Percentiles rank a stretch among this genome's conserved stretches.
Conservation (phyloP, 495 filamentous ascomycete species). For the Xylaria intraflava region DNA sequence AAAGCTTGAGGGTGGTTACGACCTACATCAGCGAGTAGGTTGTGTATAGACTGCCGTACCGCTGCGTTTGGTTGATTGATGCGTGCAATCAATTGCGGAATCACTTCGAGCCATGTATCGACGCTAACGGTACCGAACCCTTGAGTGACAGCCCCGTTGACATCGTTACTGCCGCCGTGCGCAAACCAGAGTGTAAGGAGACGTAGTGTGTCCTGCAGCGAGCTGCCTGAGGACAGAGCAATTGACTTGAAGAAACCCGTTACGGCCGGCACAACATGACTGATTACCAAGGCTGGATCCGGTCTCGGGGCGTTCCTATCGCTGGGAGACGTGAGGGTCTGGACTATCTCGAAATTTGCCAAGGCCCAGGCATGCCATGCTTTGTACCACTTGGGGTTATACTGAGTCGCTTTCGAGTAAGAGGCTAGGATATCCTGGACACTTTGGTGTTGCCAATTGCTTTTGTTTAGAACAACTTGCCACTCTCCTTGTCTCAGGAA, state of each 20-base stretch:
- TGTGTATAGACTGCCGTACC: constrained; percentile 84
- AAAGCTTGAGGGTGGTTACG: constrained; percentile 93
- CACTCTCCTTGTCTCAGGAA: constrained; percentile 94
- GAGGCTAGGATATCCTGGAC: constrained; percentile 72
- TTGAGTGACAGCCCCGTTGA: constrained; percentile 78
- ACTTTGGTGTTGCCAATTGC: constrained; percentile 79
- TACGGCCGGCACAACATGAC: constrained; percentile 90
- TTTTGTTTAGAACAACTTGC: constrained; percentile 72
- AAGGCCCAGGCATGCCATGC: constrained; percentile 99
- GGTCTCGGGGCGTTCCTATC: constrained; percentile 52
- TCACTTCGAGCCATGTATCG: constrained; percentile 97
- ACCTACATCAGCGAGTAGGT: constrained; percentile 83
- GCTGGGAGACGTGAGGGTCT: constrained; percentile 57
- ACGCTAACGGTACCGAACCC: constrained; percentile 87
- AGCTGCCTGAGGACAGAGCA: constrained; percentile 79
- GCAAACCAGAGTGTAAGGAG: constrained; percentile 94
- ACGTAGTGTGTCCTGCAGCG: constrained; percentile 88
- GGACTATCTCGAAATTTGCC: constrained; percentile 97
- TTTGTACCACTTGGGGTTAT: constrained; percentile 93
- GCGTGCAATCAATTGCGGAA: constrained; percentile 91
- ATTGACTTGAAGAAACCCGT: constrained; percentile 95
- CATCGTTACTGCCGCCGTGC: constrained; percentile 80
- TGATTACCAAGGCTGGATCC: constrained; percentile 59
- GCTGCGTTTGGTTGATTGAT: constrained; percentile 90
- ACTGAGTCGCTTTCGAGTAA: constrained; percentile 83